Conservation (phyloP, 2,329 filamentous ascomycete species). For the Aspergillus vadensis region DNA sequence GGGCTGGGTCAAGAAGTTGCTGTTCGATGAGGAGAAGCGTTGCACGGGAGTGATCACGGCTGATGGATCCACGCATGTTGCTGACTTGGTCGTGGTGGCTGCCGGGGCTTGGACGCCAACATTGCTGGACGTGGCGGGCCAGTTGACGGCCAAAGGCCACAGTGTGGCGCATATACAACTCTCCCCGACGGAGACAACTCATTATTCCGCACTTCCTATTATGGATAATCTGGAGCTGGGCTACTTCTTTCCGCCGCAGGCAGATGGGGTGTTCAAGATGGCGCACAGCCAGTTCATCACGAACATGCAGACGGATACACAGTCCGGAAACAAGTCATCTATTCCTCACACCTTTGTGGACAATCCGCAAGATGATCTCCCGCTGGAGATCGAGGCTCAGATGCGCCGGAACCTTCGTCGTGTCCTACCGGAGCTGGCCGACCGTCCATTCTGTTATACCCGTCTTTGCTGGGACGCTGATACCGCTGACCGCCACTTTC, state of each 20-base stretch:
- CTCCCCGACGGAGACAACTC: neutral
- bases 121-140: neutral
- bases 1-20: neutral
- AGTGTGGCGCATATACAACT: neutral
- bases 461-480: neutral
- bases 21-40: neutral
- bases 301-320: conserved; percentile 1
- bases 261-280: conserved; percentile 2
- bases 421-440: neutral
- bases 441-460: neutral
- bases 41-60: neutral
- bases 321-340: neutral
- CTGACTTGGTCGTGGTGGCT: neutral
- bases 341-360: neutral
- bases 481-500: conserved; percentile 36
- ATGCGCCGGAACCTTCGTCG: neutral
- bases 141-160: neutral
- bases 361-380: neutral
- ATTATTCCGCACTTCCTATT: neutral
- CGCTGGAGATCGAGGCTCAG: neutral
- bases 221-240: conserved; percentile 7
- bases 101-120: neutral
- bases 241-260: conserved; percentile 4
- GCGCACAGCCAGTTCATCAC: conserved; percentile 8
- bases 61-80: neutral